A percentile compares a stretch with the other conserved stretches of the same genome.
Evolutionary conservation across 2,329 filamentous ascomycete genomes (phyloP).

Genomic region (Arthrobotrys musiformis): DNA sequence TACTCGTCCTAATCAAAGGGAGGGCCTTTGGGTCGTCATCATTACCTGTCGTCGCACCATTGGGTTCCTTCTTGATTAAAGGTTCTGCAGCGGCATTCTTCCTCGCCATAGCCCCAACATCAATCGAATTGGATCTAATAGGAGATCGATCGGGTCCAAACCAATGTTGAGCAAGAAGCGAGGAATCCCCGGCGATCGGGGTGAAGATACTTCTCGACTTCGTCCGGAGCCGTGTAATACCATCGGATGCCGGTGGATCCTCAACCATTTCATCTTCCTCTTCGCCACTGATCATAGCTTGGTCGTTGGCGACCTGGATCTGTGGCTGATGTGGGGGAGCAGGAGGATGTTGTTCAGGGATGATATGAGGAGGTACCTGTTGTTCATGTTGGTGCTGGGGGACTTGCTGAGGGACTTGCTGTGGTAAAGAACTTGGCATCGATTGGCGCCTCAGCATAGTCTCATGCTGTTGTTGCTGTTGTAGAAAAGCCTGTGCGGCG

Average conservation of each 20-base stretch:
- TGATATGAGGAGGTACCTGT: conserved; percentile 65
- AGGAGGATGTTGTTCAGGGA: conserved; percentile 63
- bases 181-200: conserved; percentile 75
- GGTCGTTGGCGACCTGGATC: conserved; percentile 60
- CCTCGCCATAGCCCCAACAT: conserved; percentile 70
- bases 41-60: conserved; percentile 63
- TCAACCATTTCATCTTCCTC: conserved; percentile 62
- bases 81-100: conserved; percentile 63
- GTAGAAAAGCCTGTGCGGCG: conserved; percentile 72
- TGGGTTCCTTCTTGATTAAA: conserved; percentile 25
- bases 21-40: conserved; percentile 61
- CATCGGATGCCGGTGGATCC: conserved; percentile 65
- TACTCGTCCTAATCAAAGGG: conserved; percentile 52
- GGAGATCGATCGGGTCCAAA: conserved; percentile 59
- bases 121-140: conserved; percentile 73
- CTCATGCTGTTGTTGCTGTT: conserved; percentile 70
- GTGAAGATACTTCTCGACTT: conserved; percentile 96
- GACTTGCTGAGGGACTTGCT: conserved; percentile 60
- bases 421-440: conserved; percentile 58
- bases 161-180: conserved; percentile 59
- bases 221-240: conserved; percentile 73
- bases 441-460: conserved; percentile 57
- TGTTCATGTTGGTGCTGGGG: conserved; percentile 60
- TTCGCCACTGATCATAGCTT: conserved; percentile 62
- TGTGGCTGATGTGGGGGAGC: conserved; percentile 61